These are phyloP conservation scores for Brassica incana DNA, from an alignment of 345 rosid genomes.

Conservation along the genomic window DNA sequence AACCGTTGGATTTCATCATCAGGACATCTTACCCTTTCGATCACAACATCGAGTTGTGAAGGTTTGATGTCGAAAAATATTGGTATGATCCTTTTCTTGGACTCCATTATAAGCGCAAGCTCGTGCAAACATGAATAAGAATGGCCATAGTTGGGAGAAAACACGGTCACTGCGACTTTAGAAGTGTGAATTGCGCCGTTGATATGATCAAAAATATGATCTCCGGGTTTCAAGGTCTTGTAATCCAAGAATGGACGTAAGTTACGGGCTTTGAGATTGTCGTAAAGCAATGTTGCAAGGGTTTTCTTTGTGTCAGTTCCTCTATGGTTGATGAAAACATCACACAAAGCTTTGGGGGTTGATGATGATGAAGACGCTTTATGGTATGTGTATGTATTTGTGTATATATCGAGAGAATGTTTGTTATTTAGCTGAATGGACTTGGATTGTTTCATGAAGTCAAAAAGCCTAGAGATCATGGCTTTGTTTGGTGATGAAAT, in stretches of 20 bases:
- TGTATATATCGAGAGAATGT: slow-evolving; percentile 7
- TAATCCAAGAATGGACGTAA: slow-evolving; percentile 64
- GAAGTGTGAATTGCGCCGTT: slow-evolving; percentile 51
- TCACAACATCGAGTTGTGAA: slow-evolving; percentile 52
- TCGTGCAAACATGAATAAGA: slow-evolving; percentile 72
- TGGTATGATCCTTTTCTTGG: slow-evolving; percentile 63
- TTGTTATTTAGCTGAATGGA: slow-evolving; percentile 21
- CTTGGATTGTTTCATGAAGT: slow-evolving; percentile 36
- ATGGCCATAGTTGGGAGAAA: slow-evolving; percentile 63
- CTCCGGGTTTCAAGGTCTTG: slow-evolving; percentile 79
- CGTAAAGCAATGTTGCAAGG: slow-evolving; percentile 59
- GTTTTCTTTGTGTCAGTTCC: slow-evolving; percentile 67
- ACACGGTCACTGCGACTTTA: slow-evolving; percentile 57
- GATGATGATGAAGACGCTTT: slow-evolving; percentile 15
- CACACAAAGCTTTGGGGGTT: slow-evolving; percentile 33
- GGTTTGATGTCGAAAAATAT: slow-evolving; percentile 77
- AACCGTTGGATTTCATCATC: slow-evolving; percentile 50
- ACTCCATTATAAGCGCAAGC: slow-evolving; percentile 68
- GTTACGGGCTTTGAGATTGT: slow-evolving; percentile 45
- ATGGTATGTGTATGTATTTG: not conserved
- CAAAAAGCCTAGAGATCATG: slow-evolving; percentile 38
- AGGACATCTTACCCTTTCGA: slow-evolving; percentile 36
- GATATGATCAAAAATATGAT: slow-evolving; percentile 64
- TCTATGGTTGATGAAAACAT: slow-evolving; percentile 75
- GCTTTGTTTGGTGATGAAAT: not conserved